Conservation (phyloP, 1,139 yeast species). For the Suhomyces maxii region DNA sequence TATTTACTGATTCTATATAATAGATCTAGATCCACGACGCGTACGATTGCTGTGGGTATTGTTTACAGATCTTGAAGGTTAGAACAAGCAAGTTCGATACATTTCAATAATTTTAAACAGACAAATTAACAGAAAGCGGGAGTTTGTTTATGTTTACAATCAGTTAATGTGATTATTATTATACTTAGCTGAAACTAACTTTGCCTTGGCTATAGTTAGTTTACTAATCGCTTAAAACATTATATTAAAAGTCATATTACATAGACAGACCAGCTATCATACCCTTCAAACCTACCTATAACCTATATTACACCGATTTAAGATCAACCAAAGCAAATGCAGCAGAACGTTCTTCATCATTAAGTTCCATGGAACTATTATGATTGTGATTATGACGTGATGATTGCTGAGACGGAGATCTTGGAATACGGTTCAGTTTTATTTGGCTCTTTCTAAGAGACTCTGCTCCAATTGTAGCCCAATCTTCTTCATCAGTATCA, state of each 20-base stretch:
- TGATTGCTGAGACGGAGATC: conserved; percentile 10
- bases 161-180: no score
- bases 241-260: conserved; percentile 1
- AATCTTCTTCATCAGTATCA: conserved; percentile 91
- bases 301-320: conserved; percentile 34
- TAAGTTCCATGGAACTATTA: conserved; percentile 13
- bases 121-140: no score
- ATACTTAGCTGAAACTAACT: not conserved
- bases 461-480: conserved; percentile 87
- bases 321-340: conserved; percentile 65
- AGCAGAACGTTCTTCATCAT: conserved; percentile 52
- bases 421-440: conserved; percentile 11
- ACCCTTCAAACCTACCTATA: not conserved
- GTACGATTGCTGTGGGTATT: no score
- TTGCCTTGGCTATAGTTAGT: not conserved
- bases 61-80: no score
- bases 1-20: no score
- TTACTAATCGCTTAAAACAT: not conserved
- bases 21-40: no score
- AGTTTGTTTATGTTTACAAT: no score
- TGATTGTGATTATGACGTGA: not conserved
- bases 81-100: no score
- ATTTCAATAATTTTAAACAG: no score
- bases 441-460: conserved; percentile 38
- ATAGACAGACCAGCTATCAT: conserved; percentile 10